Conservation (phyloP, 1,284 basidiomycete species). For the Sphaerobolus stellatus region DNA sequence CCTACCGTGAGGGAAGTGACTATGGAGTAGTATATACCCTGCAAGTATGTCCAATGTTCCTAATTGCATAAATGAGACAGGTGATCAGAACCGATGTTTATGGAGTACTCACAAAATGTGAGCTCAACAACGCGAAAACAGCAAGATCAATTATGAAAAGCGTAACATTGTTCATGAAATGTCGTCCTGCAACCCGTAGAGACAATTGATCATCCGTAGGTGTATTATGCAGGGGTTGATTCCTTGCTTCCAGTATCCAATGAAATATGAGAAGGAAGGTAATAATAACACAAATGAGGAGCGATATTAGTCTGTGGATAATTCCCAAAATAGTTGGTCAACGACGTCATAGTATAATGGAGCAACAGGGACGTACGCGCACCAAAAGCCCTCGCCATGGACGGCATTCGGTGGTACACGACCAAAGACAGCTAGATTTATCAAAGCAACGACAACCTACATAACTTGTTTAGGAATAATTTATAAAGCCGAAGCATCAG, state of each 20-base stretch:
- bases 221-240: constrained; percentile 7
- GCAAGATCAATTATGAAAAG: constrained; percentile 35
- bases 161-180: constrained; percentile 41
- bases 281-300: constrained; percentile 36
- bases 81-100: not conserved
- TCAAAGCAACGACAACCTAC: constrained; percentile 30
- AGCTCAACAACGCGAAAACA: constrained; percentile 19
- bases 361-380: constrained; percentile 28
- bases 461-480: not conserved
- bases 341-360: no score
- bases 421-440: constrained; percentile 35
- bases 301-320: constrained; percentile 30
- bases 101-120: constrained; percentile 16
- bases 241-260: constrained; percentile 31
- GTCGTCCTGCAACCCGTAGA: constrained; percentile 32
- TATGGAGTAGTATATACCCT: constrained; percentile 30
- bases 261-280: constrained; percentile 34
- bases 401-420: constrained; percentile 28
- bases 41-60: constrained; percentile 23
- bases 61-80: constrained; percentile 2
- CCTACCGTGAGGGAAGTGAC: constrained; percentile 33
- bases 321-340: not conserved
- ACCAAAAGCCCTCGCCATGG: constrained; percentile 41
- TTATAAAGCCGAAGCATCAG: not conserved
- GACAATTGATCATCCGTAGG: constrained; percentile 21